These are phyloP conservation scores for Russula virescens DNA, from an alignment of 768 basidiomycete genomes.

Conservation along the genomic window DNA sequence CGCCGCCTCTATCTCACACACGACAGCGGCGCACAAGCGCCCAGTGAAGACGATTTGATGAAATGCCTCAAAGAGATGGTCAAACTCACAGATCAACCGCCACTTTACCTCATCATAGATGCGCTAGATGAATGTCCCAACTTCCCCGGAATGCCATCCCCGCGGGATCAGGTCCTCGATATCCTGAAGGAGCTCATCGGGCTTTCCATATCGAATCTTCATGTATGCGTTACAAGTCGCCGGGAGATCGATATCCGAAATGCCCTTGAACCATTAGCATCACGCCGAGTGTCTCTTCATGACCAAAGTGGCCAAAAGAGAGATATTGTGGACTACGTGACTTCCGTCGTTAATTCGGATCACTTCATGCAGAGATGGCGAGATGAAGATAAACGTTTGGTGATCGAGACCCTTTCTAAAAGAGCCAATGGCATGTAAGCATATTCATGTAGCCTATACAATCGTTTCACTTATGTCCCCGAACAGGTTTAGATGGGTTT, in stretches of 20 bases:
- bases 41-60: background rate
- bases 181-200: background rate
- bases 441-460: background rate
- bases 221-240: background rate
- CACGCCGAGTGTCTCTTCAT: background rate
- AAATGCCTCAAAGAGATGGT: background rate
- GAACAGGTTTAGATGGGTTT: background rate
- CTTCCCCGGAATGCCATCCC: background rate
- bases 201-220: background rate
- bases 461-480: background rate
- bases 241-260: background rate
- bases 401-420: background rate
- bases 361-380: background rate
- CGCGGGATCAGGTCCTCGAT: background rate
- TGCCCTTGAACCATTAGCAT: background rate
- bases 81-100: background rate
- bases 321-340: background rate
- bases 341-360: background rate
- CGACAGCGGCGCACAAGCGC: background rate
- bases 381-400: background rate
- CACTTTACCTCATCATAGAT: background rate
- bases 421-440: background rate
- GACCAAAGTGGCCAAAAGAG: background rate
- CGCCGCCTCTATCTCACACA: background rate
- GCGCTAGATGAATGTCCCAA: background rate